Base-by-base conservation (phyloP, 768 basidiomycete species). In the Hortiboletus campestris region DNA sequence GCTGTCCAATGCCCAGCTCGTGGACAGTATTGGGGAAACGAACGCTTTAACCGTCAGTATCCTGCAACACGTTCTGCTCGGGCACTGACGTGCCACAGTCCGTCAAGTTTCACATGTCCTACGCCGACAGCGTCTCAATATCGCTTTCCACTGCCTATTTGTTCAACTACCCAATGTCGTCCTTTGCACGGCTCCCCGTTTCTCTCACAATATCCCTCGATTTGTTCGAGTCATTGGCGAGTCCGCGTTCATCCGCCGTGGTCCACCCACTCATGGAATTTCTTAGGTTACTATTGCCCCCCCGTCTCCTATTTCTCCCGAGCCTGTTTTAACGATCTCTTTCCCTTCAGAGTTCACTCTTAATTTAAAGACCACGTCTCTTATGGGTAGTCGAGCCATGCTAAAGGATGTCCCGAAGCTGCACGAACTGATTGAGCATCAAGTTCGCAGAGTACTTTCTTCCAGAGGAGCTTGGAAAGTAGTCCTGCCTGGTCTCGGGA, bases 331-430 rank as follows among this genome's bases (percentile, higher is more conserved):
- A 53, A 84, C 85, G 1, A 67, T 96, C 35, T 84, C 84, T 31
- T 81, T 99, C 20, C 84, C 89, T 25, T 89, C 93, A 2, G 86
- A 91, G 64, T 97, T 99, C 65, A 84, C 84, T 16, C 84, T 99
- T 19, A 85, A 89, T 63, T 78, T 99, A 41, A 84, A 87, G 47
- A 94, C 92, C 12, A 92, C 86, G 8, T 98, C 94, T 28, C 80
- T 98, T 5, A 86, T 98, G 77, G 97, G 97, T 19, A 94, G 91
- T 61, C 85, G 96, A 43, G 95, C 97, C n/a, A 97, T 98, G 73
- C 80, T 99, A 1, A 94, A 93, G 56, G 94, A 99, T 66, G 91
- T 99, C 1, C 96, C 97, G 25, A 99, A 99, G 72, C 77, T 98
- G 16, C 95, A 98, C 62, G 95, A 99, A 69, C 79, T 99, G 48